Evolutionary conservation across 164 flowering plant species (phyloP).

Genomic region (Brasenia schreberi): DNA sequence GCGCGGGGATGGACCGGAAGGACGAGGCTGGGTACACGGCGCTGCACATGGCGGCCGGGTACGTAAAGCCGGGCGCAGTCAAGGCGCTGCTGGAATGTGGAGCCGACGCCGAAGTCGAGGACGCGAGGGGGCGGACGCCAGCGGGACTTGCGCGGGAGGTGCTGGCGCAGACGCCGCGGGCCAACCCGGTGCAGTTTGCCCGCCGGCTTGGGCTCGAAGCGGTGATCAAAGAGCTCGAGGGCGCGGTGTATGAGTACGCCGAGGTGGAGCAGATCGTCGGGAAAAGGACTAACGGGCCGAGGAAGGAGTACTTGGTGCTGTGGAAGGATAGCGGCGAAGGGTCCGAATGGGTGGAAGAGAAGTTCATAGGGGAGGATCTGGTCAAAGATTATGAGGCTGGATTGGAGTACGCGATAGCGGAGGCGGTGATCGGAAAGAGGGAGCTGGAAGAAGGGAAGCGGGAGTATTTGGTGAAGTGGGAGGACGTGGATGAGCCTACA

Average conservation of each 20-base stretch:
- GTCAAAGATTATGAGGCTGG: constrained; percentile 77
- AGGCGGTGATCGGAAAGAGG: constrained; percentile 41
- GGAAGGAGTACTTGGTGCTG: constrained; percentile 60
- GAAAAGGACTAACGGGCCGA: constrained; percentile 65
- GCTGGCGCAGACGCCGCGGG: constrained; percentile 46
- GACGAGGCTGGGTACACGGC: constrained; percentile 62
- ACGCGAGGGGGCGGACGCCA: constrained; percentile 54
- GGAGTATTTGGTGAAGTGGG: constrained; percentile 90
- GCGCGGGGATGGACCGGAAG: constrained; percentile 47
- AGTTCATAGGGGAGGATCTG: constrained; percentile 53
- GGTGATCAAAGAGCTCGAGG: constrained; percentile 46
- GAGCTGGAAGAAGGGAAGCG: constrained; percentile 35
- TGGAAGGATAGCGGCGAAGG: constrained; percentile 72
- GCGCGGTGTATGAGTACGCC: constrained; percentile 63
- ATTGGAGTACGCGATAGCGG: constrained; percentile 84
- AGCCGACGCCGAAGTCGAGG: constrained; percentile 65
- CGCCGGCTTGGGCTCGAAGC: constrained; percentile 60
- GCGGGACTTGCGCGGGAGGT: constrained; percentile 56
- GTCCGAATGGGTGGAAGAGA: constrained; percentile 71
- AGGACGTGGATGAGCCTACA: constrained; percentile 76
- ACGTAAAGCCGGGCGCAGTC: constrained; percentile 46
- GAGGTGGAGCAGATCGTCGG: constrained; percentile 85
- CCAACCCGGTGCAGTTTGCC: constrained; percentile 69
- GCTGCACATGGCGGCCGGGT: constrained; percentile 98
- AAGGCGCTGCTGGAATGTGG: constrained; percentile 45